These are phyloP conservation scores for Fusarium virguliforme DNA, from an alignment of 2,329 filamentous ascomycete species.

Conservation along the genomic window DNA sequence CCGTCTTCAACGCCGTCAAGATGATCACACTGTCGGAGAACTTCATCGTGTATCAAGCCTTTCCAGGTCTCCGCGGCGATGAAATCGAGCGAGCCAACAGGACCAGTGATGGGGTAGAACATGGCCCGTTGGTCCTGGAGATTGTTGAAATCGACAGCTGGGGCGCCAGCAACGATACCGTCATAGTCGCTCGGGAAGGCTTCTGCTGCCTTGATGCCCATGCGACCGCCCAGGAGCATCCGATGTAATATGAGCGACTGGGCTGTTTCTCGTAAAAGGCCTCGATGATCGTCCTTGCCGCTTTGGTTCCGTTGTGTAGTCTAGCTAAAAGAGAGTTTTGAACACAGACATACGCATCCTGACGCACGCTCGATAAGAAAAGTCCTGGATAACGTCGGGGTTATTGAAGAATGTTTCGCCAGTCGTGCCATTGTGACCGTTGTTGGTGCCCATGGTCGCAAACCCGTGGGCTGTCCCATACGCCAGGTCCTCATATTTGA, in stretches of 20 bases:
- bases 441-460: constrained; percentile 64
- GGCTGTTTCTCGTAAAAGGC: constrained; percentile 62
- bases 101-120: constrained; percentile 33
- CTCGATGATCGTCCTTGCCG: constrained; percentile 20
- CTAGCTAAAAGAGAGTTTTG: constrained; percentile 11
- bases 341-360: background rate
- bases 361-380: constrained; percentile 50
- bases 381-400: constrained; percentile 58
- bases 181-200: constrained; percentile 71
- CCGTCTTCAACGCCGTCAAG: constrained; percentile 66
- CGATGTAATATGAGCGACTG: constrained; percentile 68
- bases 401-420: constrained; percentile 52
- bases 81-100: constrained; percentile 4
- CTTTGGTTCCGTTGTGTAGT: constrained; percentile 31
- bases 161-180: constrained; percentile 63
- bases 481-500: constrained; percentile 57
- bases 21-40: constrained; percentile 66
- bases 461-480: constrained; percentile 61
- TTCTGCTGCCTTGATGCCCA: constrained; percentile 70
- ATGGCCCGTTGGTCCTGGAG: constrained; percentile 50
- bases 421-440: constrained; percentile 64
- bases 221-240: constrained; percentile 74
- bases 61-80: constrained; percentile 22
- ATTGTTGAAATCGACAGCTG: constrained; percentile 64
- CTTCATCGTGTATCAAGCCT: constrained; percentile 58